These are phyloP conservation scores for Selaginella moellendorffii DNA, from an alignment of 75 land plant species.

Conservation along the genomic window DNA sequence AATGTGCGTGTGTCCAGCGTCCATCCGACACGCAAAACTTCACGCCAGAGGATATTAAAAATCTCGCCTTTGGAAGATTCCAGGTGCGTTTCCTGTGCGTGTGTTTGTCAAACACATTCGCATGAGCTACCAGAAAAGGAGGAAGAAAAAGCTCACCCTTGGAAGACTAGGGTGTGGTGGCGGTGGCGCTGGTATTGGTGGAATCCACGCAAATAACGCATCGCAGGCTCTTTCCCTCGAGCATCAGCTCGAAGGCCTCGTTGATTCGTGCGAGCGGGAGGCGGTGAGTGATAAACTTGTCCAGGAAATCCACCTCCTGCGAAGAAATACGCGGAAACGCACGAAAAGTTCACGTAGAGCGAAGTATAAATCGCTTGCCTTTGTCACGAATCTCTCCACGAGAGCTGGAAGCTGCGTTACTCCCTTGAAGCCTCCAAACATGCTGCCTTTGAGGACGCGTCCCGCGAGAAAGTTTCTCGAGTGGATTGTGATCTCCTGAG, in stretches of 20 bases:
- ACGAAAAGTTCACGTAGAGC: slow-evolving; percentile 43
- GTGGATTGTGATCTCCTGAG: not conserved
- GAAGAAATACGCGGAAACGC: not conserved
- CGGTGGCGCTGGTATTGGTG: too few relatives aligned
- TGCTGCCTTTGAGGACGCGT: not conserved
- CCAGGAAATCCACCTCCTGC: slow-evolving; percentile 67
- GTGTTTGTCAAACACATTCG: too few relatives aligned
- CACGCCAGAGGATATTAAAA: too few relatives aligned
- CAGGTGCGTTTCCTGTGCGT: too few relatives aligned
- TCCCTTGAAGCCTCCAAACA: slow-evolving; percentile 2
- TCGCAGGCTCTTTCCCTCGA: slow-evolving; percentile 65
- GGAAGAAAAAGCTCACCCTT: too few relatives aligned
- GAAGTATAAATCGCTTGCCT: slow-evolving; percentile 24
- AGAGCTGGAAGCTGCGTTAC: not conserved
- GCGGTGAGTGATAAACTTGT: slow-evolving; percentile 58
- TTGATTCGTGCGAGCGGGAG: slow-evolving; percentile 56
- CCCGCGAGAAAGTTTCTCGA: slow-evolving; percentile 2
- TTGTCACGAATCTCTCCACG: not conserved
- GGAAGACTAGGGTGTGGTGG: too few relatives aligned
- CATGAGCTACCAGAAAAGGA: too few relatives aligned
- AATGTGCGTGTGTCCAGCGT: too few relatives aligned
- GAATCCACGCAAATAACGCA: slow-evolving; percentile 65
- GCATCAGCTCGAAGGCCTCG: slow-evolving; percentile 63
- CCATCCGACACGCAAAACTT: too few relatives aligned
- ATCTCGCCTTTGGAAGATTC: too few relatives aligned